A percentile compares a stretch with the other conserved stretches of the same genome.
phyloP scores from a whole-genome alignment of 768 basidiomycete genomes.

The Pleurotus cornucopiae region DNA sequence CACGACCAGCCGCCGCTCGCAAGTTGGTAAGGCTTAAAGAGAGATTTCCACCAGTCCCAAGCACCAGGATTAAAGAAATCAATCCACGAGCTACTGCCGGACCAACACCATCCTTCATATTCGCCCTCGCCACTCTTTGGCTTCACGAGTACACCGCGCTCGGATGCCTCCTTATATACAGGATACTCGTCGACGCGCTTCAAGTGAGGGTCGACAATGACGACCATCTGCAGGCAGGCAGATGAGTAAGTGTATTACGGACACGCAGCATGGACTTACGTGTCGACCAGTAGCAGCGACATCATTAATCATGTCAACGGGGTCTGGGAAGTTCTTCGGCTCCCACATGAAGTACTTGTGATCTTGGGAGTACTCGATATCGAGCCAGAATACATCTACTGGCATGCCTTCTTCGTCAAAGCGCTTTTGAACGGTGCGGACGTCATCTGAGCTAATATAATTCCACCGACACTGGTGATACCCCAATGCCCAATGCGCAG shows the following conservation, averaged over 20 bases:
- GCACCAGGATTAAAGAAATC: constrained; percentile 92
- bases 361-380: constrained; percentile 91
- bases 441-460: constrained; percentile 86
- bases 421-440: constrained; percentile 75
- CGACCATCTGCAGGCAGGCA: constrained; percentile 79
- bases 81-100: constrained; percentile 93
- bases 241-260: not conserved
- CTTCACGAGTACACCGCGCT: constrained; percentile 81
- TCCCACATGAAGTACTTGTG: constrained; percentile 99
- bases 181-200: constrained; percentile 80
- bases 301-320: constrained; percentile 87
- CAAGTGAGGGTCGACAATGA: constrained; percentile 94
- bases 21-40: constrained; percentile 65
- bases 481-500: constrained; percentile 85
- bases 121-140: constrained; percentile 74
- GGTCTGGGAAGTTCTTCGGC: constrained; percentile 87
- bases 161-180: constrained; percentile 80
- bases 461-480: constrained; percentile 99
- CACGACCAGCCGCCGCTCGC: constrained; percentile 64
- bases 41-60: constrained; percentile 87
- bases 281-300: constrained; percentile 83
- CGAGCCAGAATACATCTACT: constrained; percentile 95
- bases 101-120: constrained; percentile 99
- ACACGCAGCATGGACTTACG: constrained; percentile 34
- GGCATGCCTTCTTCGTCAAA: constrained; percentile 97